Conservation (phyloP, 768 basidiomycete genomes). For the Rhodotorula toruloides region DNA sequence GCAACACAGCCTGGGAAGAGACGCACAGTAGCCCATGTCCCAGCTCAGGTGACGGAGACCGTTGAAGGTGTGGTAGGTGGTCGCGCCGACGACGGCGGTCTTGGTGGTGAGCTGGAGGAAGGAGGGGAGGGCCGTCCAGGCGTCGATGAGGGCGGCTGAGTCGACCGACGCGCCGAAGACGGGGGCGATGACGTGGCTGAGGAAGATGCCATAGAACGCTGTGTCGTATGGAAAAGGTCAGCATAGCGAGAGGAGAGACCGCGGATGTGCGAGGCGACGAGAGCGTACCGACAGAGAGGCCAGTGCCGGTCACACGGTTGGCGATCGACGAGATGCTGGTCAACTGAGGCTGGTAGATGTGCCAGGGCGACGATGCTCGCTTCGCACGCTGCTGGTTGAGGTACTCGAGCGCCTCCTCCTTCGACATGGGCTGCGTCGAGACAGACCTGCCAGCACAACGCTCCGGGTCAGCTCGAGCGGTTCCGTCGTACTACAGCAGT, state of each 20-base stretch:
- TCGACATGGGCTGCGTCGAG: slow-evolving; percentile 44
- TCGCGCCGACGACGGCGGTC: slow-evolving; percentile 72
- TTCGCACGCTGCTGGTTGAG: slow-evolving; percentile 80
- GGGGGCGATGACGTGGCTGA: slow-evolving; percentile 79
- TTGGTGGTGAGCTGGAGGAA: slow-evolving; percentile 72
- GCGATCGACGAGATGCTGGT: slow-evolving; percentile 83
- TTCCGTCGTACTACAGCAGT: neutral
- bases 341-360: slow-evolving; percentile 89
- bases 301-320: slow-evolving; percentile 78
- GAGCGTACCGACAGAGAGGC: slow-evolving; percentile 64
- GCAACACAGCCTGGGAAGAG: neutral
- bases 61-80: slow-evolving; percentile 85
- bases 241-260: neutral
- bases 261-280: neutral
- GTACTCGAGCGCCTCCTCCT: slow-evolving; percentile 52
- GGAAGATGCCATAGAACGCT: slow-evolving; percentile 83
- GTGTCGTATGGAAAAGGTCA: slow-evolving; percentile 1
- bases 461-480: neutral
- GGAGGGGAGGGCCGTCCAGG: slow-evolving; percentile 66
- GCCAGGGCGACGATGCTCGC: slow-evolving; percentile 88
- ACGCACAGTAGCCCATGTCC: slow-evolving; percentile 84
- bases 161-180: slow-evolving; percentile 61
- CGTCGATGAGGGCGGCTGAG: slow-evolving; percentile 68
- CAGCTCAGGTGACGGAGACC: slow-evolving; percentile 84
- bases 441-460: slow-evolving; percentile 35